Evolutionary conservation across 306 rosid genomes (phyloP).

Genomic region (Cajanus cajan): DNA sequence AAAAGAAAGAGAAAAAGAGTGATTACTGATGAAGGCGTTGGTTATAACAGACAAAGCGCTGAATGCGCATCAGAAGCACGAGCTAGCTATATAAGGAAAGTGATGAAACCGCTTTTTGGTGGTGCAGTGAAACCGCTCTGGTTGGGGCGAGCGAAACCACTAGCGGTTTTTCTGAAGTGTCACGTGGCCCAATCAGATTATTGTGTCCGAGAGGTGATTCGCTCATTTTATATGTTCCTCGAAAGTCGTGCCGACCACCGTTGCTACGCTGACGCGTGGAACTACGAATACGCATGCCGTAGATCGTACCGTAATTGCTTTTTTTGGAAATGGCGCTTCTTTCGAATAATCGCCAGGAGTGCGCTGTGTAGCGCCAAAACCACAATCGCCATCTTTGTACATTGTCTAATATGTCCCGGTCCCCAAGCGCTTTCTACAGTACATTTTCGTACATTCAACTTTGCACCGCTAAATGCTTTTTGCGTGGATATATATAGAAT

Average conservation of each 20-base stretch:
- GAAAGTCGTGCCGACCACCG: constrained; percentile 30
- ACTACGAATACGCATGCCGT: constrained; percentile 31
- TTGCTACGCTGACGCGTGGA: constrained; percentile 67
- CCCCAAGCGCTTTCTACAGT: not conserved
- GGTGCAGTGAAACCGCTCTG: constrained; percentile 37
- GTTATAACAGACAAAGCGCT: constrained; percentile 55
- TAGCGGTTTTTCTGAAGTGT: constrained; percentile 5
- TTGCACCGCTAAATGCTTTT: not conserved
- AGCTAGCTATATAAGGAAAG: constrained; percentile 73
- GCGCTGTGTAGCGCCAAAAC: not conserved
- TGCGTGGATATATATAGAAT: not conserved
- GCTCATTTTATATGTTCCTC: not conserved
- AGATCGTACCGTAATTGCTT: constrained; percentile 29
- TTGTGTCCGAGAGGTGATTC: not conserved
- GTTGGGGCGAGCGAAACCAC: constrained; percentile 26
- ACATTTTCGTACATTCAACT: not conserved
- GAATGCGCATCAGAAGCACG: constrained; percentile 46
- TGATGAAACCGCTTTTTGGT: constrained; percentile 30
- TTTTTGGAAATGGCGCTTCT: constrained; percentile 41
- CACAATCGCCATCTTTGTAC: not conserved
- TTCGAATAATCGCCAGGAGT: not conserved
- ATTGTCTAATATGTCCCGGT: not conserved
- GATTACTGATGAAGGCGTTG: constrained; percentile 41
- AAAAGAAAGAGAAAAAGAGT: not conserved
- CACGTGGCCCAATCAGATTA: constrained; percentile 61